Conservation (phyloP, 306 rosid genomes). For the Dryas drummondii region DNA sequence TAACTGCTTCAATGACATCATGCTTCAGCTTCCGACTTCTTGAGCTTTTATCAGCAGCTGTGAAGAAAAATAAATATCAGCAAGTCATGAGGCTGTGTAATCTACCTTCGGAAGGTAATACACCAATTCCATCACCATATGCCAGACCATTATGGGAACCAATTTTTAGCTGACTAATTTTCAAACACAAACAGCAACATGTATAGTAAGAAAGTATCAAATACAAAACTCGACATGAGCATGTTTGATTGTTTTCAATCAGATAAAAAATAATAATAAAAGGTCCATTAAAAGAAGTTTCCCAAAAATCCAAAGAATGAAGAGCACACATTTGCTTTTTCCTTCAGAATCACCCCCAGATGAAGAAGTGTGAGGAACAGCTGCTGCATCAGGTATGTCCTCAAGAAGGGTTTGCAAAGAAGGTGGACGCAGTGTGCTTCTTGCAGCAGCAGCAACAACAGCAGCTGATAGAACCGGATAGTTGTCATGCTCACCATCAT, state of each 20-base stretch:
- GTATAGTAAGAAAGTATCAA: neutral
- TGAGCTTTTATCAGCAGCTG: constrained; percentile 88
- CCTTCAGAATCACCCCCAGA: constrained; percentile 98
- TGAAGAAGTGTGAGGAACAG: constrained; percentile 63
- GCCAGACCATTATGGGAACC: neutral
- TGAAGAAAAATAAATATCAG: constrained; percentile 22
- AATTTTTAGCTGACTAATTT: neutral
- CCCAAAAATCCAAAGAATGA: neutral
- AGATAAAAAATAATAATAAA: no score
- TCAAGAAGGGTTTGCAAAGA: constrained; percentile 97
- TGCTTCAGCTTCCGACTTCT: constrained; percentile 85
- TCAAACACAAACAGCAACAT: neutral
- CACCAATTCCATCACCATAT: constrained; percentile 6
- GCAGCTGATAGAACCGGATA: constrained; percentile 78
- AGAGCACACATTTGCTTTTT: constrained; percentile 78
- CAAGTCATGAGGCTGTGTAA: neutral
- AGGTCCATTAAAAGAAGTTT: neutral
- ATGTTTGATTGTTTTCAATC: no score
- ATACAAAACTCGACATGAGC: neutral
- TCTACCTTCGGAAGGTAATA: neutral
- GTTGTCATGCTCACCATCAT: constrained; percentile 64
- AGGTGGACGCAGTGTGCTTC: constrained; percentile 94
- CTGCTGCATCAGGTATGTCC: constrained; percentile 61
- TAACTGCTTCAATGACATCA: constrained; percentile 97
- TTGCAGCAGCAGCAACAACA: constrained; percentile 92